Evolutionary conservation across 129 eudicot genomes (phyloP), one percentile per base, ranked within the genome.

Genomic region (Rutidosis leptorrhynchoides): DNA sequence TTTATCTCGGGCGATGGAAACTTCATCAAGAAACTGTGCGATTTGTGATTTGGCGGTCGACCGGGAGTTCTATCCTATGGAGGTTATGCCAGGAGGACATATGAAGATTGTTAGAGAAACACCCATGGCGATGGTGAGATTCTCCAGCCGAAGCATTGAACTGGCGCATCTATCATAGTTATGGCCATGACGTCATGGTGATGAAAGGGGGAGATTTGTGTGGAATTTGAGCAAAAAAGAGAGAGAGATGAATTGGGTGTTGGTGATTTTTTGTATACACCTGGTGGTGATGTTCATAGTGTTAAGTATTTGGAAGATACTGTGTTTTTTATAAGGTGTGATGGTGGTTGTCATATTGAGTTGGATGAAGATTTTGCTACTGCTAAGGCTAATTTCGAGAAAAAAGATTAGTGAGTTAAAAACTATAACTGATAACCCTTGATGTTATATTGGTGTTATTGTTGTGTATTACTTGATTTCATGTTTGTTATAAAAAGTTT

Each of bases 131-230:
- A 51, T 91, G 0, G 90, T 87, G 33, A 59, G 81, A 52, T 91
- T 91, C 42, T 65, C 83, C 64, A 83, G 79, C 1, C 95, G 96
- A 66, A 85, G 96, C 24, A 57, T 91, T 21, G 98, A 91, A 77
- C 98, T 95, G 55, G 96, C 87, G 20, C 98, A 91, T 76, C 96
- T n/a, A 91, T 30, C 96, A 85, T 58, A 85, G 66, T 0, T 77
- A 81, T 10, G 98, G 98, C 29, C 98, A 91, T 51, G 96, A 87
- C 83, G 43, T 91, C 74, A 67, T 85, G 65, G 98, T 91, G 84
- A 67, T 72, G 43, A 88, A 83, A 59, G 98, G 98, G 72, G 85
- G 82, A 3, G 84, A 67, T 70, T 57, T 0, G 98, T 87, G 35
- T 91, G 98, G 98, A 91, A 91, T 52, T 54, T 90, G 84, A 91